Base-by-base conservation (phyloP, 228 moss, liverwort and hornwort species). In the Sphagnum magellanicum region DNA sequence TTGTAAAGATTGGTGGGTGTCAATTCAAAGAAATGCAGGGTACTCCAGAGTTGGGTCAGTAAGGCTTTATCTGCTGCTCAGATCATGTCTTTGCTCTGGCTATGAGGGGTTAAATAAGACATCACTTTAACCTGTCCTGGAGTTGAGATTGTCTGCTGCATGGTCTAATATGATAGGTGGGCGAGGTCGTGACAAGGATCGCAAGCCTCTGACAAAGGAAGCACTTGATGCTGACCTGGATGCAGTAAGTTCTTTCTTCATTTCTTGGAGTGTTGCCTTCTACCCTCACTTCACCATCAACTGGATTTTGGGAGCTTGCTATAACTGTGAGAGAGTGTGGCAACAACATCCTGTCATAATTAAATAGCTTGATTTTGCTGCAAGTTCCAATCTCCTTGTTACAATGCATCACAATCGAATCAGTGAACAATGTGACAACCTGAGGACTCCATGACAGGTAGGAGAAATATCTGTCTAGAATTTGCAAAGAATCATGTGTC, bases 141-240 rank as follows among this genome's bases (percentile, higher is more conserved):
- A 8, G 61, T 62, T 47, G 15, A 62, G 32, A 32, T 64, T 49
- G 67, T 66, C 75, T 65, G 48, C 60, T 81, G 61, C 67, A 65
- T 46, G 75, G 71, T 51, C 59, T 8, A 52, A 32, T 55, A 12
- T 55, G 55, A 4, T 12, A 55, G 55, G 85, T 68, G 68, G 76
- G 13, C 84, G 80, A 53, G 88, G 82, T 64, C 81, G 81, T 76
- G 88, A 79, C 50, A 73, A 76, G 53, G 84, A 80, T 69, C 85
- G 82, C 51, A 91, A 90, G 75, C 85, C 88, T 61, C 66, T 95
- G 76, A 95, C 95, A 6, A 95, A 92, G 59, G 95, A 95, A 76
- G 89, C 89, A 60, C 79, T 95, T 5, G 95, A 95, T 70, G 95
- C 92, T 68, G 95, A 95, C 76, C 83, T 95, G 49, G 95, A 95